Percentiles rank a stretch among this genome's conserved stretches.
phyloP scores from a whole-genome alignment of 2,329 filamentous ascomycete species.

The Dendrostoma leiphaemia region DNA sequence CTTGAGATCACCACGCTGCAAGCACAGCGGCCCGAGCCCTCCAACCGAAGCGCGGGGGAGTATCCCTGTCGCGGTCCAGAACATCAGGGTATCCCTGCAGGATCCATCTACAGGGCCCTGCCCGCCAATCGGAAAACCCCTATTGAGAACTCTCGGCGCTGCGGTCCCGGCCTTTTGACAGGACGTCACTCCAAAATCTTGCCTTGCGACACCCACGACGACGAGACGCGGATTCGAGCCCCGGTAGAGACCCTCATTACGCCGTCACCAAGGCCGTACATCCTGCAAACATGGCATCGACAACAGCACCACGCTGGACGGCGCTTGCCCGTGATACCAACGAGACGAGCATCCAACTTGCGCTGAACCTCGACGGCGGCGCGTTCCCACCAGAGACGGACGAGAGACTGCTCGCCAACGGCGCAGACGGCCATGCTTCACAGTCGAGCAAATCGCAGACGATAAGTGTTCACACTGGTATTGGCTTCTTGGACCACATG shows the following conservation, averaged over 20 bases:
- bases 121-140: background rate
- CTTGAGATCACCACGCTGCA: too few relatives aligned
- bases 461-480: conserved; percentile 87
- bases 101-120: background rate
- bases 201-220: background rate
- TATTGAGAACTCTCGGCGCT: background rate
- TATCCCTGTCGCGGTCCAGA: too few relatives aligned
- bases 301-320: conserved; percentile 60
- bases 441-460: conserved; percentile 82
- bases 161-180: background rate
- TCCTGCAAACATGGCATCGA: conserved; percentile 22
- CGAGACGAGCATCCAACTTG: conserved; percentile 94
- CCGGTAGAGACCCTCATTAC: background rate
- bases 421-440: conserved; percentile 68
- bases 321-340: conserved; percentile 88
- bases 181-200: conserved; percentile 1
- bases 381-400: conserved; percentile 66
- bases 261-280: background rate
- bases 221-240: background rate
- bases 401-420: conserved; percentile 48
- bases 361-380: conserved; percentile 91
- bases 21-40: too few relatives aligned
- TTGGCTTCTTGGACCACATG: conserved; percentile 99
- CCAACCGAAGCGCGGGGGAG: too few relatives aligned
- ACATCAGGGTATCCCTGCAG: too few relatives aligned